Evolutionary conservation across 164 flowering plant species (phyloP).

Genomic region (Umbilicus rupestris): DNA sequence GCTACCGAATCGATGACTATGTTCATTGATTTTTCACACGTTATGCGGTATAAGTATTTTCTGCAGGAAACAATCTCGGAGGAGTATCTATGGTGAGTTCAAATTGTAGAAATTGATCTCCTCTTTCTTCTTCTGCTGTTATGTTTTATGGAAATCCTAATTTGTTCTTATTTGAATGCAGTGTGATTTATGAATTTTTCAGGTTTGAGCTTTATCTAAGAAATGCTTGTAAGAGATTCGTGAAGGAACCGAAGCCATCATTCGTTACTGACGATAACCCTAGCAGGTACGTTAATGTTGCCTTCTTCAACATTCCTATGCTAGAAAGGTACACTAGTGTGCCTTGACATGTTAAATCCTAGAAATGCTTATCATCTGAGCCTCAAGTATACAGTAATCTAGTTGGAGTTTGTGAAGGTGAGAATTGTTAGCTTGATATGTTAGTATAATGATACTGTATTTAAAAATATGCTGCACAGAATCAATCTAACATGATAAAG

Average conservation of each 20-base stretch:
- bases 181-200: neutral
- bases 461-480: no score
- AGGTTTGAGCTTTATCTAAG: slow-evolving; percentile 80
- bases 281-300: slow-evolving; percentile 75
- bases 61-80: slow-evolving; percentile 78
- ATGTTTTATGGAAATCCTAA: neutral
- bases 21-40: slow-evolving; percentile 91
- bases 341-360: no score
- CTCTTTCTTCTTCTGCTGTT: no score
- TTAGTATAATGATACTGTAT: no score
- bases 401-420: no score
- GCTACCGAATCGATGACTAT: slow-evolving; percentile 67
- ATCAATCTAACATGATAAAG: no score
- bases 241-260: slow-evolving; percentile 66
- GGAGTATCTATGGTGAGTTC: slow-evolving; percentile 61
- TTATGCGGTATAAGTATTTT: slow-evolving; percentile 58
- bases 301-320: slow-evolving; percentile 80
- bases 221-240: slow-evolving; percentile 90
- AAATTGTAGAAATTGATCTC: neutral
- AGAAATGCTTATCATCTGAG: no score
- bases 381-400: no score
- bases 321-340: slow-evolving; percentile 43
- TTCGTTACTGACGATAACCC: slow-evolving; percentile 76
- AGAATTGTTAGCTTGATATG: no score
- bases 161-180: neutral